Evolutionary conservation across 2,329 filamentous ascomycete genomes (phyloP).

Genomic region (Cercospora sesami): DNA sequence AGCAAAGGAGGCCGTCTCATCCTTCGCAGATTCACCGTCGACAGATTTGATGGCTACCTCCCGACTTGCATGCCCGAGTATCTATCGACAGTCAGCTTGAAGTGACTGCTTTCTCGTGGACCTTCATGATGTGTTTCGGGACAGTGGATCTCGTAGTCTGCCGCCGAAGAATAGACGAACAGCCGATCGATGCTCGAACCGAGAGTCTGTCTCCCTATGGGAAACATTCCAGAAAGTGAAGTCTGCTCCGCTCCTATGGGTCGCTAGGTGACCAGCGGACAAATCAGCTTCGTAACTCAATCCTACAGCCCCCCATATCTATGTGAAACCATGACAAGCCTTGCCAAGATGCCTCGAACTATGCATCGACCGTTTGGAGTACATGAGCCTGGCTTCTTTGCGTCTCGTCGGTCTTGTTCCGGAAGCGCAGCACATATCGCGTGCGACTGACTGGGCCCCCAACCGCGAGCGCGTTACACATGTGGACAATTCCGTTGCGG

Average conservation of each 20-base stretch:
- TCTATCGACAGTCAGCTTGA: neutral
- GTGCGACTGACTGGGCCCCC: neutral
- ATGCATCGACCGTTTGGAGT: slow-evolving; percentile 1
- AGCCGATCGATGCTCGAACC: neutral
- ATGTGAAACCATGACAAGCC: slow-evolving; percentile 5
- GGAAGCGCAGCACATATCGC: neutral
- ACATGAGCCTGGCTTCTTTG: neutral
- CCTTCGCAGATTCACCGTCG: neutral
- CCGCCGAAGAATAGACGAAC: slow-evolving; percentile 2
- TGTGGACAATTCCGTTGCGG: neutral
- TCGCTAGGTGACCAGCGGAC: neutral
- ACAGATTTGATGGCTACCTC: neutral
- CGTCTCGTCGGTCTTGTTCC: slow-evolving; percentile 2
- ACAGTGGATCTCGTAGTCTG: neutral
- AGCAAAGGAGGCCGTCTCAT: neutral
- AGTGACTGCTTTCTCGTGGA: neutral
- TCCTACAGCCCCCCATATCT: neutral
- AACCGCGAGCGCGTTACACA: neutral
- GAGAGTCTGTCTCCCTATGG: neutral
- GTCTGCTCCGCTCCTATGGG: neutral
- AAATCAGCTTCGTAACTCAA: neutral
- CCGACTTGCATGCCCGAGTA: neutral
- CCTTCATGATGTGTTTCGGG: neutral
- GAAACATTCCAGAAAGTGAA: neutral
- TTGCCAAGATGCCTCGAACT: slow-evolving; percentile 4